phyloP scores from a whole-genome alignment of 2,329 filamentous ascomycete genomes.

The Hypoxylon sp. region DNA sequence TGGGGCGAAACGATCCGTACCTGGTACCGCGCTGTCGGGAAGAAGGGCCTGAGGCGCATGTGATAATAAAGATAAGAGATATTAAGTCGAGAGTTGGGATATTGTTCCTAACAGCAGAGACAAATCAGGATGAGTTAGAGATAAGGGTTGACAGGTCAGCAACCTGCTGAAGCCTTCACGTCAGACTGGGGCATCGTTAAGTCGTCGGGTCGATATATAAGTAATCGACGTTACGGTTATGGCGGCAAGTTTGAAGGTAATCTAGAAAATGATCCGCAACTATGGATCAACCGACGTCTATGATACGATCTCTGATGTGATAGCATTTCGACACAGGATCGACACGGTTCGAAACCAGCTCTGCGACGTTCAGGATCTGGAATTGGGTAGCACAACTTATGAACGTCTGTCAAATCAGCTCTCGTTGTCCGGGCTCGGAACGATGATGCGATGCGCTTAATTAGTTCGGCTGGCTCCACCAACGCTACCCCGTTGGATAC shows the following conservation, averaged over 20 bases:
- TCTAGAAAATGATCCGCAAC: not conserved
- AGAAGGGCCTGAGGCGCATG: constrained; percentile 16
- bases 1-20: constrained; percentile 4
- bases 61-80: constrained; percentile 16
- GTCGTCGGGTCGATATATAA: not conserved
- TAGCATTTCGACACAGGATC: constrained; percentile 13
- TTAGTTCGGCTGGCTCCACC: not conserved
- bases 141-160: constrained; percentile 15
- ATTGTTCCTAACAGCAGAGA: constrained; percentile 5
- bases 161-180: constrained; percentile 14
- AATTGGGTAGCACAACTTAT: constrained; percentile 18
- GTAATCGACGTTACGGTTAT: constrained; percentile 5
- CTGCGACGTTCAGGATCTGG: constrained; percentile 16
- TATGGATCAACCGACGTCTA: constrained; percentile 2
- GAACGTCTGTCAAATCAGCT: constrained; percentile 11
- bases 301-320: constrained; percentile 16
- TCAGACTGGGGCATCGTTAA: not conserved
- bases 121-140: constrained; percentile 12
- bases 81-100: not conserved
- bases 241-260: constrained; percentile 4
- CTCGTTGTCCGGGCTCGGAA: constrained; percentile 4
- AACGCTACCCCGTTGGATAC: not conserved
- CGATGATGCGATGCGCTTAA: constrained; percentile 21
- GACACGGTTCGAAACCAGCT: constrained; percentile 18
- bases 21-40: constrained; percentile 27